Percentiles rank a stretch among this genome's conserved stretches.
These are phyloP conservation scores for Cordyceps cicadae DNA, from an alignment of 2,329 filamentous ascomycete genomes.

Conservation along the genomic window DNA sequence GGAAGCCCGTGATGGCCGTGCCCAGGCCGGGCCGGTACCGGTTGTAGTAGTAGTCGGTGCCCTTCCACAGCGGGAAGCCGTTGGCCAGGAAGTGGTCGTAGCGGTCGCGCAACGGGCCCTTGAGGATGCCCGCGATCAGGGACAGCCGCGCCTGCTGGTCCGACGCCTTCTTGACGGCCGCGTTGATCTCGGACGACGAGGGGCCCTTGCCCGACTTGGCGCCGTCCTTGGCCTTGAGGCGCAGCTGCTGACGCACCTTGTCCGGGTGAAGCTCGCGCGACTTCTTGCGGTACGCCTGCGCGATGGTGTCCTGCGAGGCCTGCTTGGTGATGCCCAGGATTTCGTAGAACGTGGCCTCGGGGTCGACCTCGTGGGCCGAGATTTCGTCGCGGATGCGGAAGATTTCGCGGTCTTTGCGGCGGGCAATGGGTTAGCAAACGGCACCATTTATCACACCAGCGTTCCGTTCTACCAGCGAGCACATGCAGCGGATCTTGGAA, in stretches of 20 bases:
- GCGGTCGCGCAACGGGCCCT: slow-evolving; percentile 69
- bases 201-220: slow-evolving; percentile 64
- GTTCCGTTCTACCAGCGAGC: neutral
- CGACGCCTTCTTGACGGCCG: slow-evolving; percentile 70
- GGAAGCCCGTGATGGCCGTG: slow-evolving; percentile 71
- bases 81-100: slow-evolving; percentile 93
- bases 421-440: neutral
- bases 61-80: slow-evolving; percentile 94
- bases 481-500: neutral
- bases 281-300: slow-evolving; percentile 87
- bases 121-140: slow-evolving; percentile 77
- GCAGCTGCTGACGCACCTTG: slow-evolving; percentile 82
- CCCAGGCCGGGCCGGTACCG: slow-evolving; percentile 86
- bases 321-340: slow-evolving; percentile 69
- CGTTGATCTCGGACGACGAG: slow-evolving; percentile 64
- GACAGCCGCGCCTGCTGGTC: slow-evolving; percentile 78
- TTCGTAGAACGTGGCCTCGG: slow-evolving; percentile 84
- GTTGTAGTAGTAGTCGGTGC: slow-evolving; percentile 96
- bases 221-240: slow-evolving; percentile 54
- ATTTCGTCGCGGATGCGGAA: slow-evolving; percentile 92
- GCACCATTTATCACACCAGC: neutral
- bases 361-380: slow-evolving; percentile 63
- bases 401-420: slow-evolving; percentile 83
- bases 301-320: slow-evolving; percentile 79
- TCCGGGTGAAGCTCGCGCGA: slow-evolving; percentile 81